Evolutionary conservation across 495 filamentous ascomycete genomes (phyloP).

Genomic region (Cladorrhinum samala): DNA sequence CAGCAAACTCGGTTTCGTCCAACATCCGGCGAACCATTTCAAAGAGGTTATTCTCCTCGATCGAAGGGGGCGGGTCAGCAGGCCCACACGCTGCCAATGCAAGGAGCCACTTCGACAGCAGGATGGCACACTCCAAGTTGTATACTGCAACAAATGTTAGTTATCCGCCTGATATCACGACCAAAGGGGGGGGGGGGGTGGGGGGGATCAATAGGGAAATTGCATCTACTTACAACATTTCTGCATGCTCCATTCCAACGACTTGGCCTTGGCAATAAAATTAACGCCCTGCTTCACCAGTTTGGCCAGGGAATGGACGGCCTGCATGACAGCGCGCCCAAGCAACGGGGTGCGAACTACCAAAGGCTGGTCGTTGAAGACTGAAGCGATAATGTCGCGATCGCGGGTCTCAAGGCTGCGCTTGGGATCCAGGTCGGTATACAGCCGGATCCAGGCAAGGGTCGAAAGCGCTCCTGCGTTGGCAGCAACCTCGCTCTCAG

Average conservation of each 20-base stretch:
- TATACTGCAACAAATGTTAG: conserved; percentile 37
- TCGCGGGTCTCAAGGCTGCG: conserved; percentile 58
- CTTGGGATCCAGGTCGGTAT: conserved; percentile 58
- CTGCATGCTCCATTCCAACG: conserved; percentile 65
- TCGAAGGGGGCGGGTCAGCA: conserved; percentile 36
- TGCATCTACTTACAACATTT: conserved; percentile 53
- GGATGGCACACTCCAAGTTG: conserved; percentile 64
- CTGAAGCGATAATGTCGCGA: conserved; percentile 51
- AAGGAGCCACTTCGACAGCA: conserved; percentile 51
- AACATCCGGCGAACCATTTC: conserved; percentile 67
- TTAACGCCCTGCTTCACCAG: conserved; percentile 63
- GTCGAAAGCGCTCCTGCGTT: conserved; percentile 61
- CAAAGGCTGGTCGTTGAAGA: conserved; percentile 52
- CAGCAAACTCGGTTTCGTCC: conserved; percentile 69
- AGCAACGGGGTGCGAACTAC: conserved; percentile 52
- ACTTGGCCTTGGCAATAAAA: conserved; percentile 63
- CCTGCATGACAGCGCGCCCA: conserved; percentile 57
- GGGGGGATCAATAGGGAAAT: not conserved
- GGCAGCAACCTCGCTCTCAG: conserved; percentile 57
- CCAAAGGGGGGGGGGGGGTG: too few species aligned
- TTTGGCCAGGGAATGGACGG: conserved; percentile 62
- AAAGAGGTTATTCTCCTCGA: conserved; percentile 60
- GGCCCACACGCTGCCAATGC: conserved; percentile 40
- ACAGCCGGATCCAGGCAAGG: conserved; percentile 62
- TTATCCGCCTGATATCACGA: not conserved